A percentile compares a stretch with the other conserved stretches of the same genome.
phyloP scores from a whole-genome alignment of 345 rosid genomes.

The Cardamine resedifolia region DNA sequence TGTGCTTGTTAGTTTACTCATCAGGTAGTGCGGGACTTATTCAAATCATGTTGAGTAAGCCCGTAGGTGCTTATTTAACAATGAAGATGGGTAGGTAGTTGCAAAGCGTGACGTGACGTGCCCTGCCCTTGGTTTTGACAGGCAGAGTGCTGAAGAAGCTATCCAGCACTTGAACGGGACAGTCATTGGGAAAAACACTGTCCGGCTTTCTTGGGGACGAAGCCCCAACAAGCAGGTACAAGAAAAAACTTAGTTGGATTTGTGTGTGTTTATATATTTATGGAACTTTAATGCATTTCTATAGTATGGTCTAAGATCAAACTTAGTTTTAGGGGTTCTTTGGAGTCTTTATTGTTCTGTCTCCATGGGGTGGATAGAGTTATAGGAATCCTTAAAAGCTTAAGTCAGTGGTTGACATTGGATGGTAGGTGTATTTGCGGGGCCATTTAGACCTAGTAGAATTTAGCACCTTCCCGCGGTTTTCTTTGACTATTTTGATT shows the following conservation, averaged over 20 bases:
- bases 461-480: background rate
- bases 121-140: constrained; percentile 37
- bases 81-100: constrained; percentile 8
- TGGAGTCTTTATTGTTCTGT: background rate
- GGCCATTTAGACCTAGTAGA: constrained; percentile 22
- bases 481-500: constrained; percentile 22
- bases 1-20: background rate
- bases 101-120: background rate
- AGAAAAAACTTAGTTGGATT: background rate
- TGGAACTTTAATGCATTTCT: constrained; percentile 17
- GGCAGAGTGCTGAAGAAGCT: constrained; percentile 81
- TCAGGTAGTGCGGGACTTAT: too few relatives aligned
- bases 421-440: constrained; percentile 23
- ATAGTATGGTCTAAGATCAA: background rate
- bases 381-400: background rate
- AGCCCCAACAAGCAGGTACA: constrained; percentile 79
- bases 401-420: constrained; percentile 28
- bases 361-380: constrained; percentile 5
- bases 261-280: background rate
- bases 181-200: constrained; percentile 77
- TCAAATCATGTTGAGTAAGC: background rate
- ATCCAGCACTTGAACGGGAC: constrained; percentile 66
- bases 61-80: background rate
- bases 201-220: constrained; percentile 89
- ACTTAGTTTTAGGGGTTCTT: background rate